phyloP scores from a whole-genome alignment of 2,329 filamentous ascomycete species.

The Stenocarpella maydis region DNA sequence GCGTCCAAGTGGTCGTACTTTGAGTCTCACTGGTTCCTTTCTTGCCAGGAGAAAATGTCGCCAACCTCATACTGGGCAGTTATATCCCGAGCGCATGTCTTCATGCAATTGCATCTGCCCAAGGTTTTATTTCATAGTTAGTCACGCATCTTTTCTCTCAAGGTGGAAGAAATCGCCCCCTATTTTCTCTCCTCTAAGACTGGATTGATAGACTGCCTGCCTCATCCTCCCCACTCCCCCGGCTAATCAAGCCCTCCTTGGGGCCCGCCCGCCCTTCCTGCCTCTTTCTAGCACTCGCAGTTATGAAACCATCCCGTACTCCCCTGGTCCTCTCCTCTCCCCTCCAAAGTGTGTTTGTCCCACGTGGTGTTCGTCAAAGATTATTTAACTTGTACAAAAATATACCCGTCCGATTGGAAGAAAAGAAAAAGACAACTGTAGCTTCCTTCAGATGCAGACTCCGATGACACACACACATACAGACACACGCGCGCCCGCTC shows the following conservation, averaged over 20 bases:
- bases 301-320: neutral
- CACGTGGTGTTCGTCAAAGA: constrained; percentile 2
- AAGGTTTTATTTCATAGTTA: no score
- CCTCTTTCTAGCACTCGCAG: constrained; percentile 7
- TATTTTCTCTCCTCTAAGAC: constrained; percentile 5
- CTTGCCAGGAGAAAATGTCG: no score
- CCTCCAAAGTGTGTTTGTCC: constrained; percentile 6
- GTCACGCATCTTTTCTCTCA: no score
- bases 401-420: constrained; percentile 4
- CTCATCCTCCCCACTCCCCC: no score
- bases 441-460: constrained; percentile 24
- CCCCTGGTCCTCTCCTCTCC: neutral
- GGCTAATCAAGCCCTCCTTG: no score
- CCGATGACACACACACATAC: neutral
- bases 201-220: constrained; percentile 13
- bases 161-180: no score
- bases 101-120: no score
- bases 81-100: no score
- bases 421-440: neutral
- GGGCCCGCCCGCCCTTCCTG: no score
- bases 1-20: no score
- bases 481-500: neutral
- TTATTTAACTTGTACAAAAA: constrained; percentile 25
- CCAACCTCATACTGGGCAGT: no score
- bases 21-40: no score